Evolutionary conservation across 2,329 filamentous ascomycete genomes (phyloP), one percentile per base, ranked within the genome.

Genomic region (Alternaria alternata): DNA sequence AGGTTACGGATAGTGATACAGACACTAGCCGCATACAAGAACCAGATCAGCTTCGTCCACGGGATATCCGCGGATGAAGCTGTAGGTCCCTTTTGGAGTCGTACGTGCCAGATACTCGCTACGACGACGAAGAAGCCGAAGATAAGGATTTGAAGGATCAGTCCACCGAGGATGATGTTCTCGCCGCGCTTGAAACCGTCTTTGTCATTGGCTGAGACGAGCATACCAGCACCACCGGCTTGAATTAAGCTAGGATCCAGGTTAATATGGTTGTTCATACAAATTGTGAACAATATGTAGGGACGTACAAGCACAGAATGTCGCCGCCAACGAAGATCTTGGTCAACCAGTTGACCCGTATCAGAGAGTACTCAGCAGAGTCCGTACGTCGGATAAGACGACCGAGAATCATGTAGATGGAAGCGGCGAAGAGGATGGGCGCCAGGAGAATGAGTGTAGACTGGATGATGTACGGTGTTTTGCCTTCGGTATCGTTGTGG

Each of bases 281-380:
- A 6, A 26, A 30, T 9, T 22, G 9, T 26, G 22, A 24, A 24
- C 36, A 5, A 11, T 12, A 20, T 26, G 4, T 9, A 36, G n/a
- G 5, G 2, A 52, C 46, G n/a, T 57, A 57, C 54, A 88, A 85
- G 2, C 82, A 84, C 6, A 86, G 49, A 4, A 87, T 69, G 63
- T 88, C 86, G 34, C 85, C 84, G 7, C 71, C 51, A 4, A 89
- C 85, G 60, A 88, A 88, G 36, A 84, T 77, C 54, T 81, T 84
- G 3, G 86, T 87, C 6, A 88, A 71, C 79, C 82, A 83, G 7
- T 60, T 77, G 1, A 77, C 72, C 1, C 75, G 67, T 43, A 86
- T 77, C 20, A 84, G 60, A 0, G 83, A 81, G 64, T 80, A 75
- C 0, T 73, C 57, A n/a, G 80, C 75, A 3, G 79, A 83, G 20